Percentiles rank a stretch among this genome's conserved stretches.
These are phyloP conservation scores for Zygosaccharomyces pseudorouxii DNA, from an alignment of 805 yeast genomes.

Conservation along the genomic window DNA sequence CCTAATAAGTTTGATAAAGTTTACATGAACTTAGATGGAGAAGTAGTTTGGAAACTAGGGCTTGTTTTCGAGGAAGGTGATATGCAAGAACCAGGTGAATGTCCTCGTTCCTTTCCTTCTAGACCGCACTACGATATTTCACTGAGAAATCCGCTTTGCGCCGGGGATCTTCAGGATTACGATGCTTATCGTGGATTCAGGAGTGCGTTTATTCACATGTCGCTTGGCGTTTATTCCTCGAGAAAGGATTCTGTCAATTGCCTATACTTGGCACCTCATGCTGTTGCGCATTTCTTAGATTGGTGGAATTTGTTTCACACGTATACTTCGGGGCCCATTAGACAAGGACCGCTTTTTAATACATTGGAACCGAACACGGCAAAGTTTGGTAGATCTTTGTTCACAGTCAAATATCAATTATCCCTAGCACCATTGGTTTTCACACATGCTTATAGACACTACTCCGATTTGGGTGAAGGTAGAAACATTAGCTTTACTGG, in stretches of 20 bases:
- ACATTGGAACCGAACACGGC: slow-evolving; percentile 41
- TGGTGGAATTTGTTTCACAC: slow-evolving; percentile 85
- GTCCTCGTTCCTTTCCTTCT: slow-evolving; percentile 45
- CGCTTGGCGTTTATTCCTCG: slow-evolving; percentile 37
- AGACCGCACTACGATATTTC: slow-evolving; percentile 60
- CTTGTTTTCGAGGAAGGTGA: slow-evolving; percentile 63
- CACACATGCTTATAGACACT: slow-evolving; percentile 64
- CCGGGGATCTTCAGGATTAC: slow-evolving; percentile 40
- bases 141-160: slow-evolving; percentile 52
- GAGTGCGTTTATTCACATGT: slow-evolving; percentile 58
- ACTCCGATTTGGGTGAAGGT: slow-evolving; percentile 43
- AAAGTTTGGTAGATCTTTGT: slow-evolving; percentile 65
- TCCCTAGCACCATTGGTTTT: slow-evolving; percentile 61
- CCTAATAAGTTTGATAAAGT: slow-evolving; percentile 39
- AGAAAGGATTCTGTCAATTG: slow-evolving; percentile 51
- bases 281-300: slow-evolving; percentile 57
- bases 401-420: slow-evolving; percentile 70
- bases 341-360: slow-evolving; percentile 65
- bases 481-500: slow-evolving; percentile 51
- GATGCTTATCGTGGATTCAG: slow-evolving; percentile 61
- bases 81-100: slow-evolving; percentile 33
- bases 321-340: slow-evolving; percentile 70
- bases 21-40: slow-evolving; percentile 58
- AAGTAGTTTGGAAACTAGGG: slow-evolving; percentile 76
- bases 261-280: slow-evolving; percentile 67